Base-by-base conservation (phyloP, 192 early-diverging fungal genomes). In the Coemansia sp. region DNA sequence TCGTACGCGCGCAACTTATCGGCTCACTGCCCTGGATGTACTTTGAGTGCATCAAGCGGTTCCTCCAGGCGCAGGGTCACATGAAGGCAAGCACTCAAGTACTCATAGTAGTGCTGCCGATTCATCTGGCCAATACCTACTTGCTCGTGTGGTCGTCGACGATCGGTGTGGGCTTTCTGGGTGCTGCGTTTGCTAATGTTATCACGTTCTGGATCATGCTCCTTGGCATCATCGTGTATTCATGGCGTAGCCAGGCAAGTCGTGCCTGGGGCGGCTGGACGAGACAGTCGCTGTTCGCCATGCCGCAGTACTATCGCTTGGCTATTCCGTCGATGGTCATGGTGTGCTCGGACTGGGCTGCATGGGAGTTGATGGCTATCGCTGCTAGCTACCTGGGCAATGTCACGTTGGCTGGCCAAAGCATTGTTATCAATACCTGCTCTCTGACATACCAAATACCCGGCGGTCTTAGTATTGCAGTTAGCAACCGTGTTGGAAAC, bases 1-100 rank as follows among this genome's bases (percentile, higher is more conserved):
- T 89, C 72, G 68, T 93, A 19, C 73, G 85, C 6, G 89, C 84
- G 19, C 81, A 91, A n/a, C 70, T 96, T 38, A 76, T 90, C 2
- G 93, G 94, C 5, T 86, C 90, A 42, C 87, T 91, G 28, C 90
- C 94, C 2, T 89, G 85, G 76, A 77, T 97, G 75, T 85, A 87
- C 28, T 91, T 92, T 85, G 95, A 97, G 64, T 92, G 91, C 72
- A 70, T 95, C 53, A 93, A 94, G 72, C 87, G 93, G 55, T 97
- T 86, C 72, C 81, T 97, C 21, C 93, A 96, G 70, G 89, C 91
- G 0, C 96, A 98, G 84, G 95, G 91, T 62, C 90, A 90, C 67
- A 95, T 98, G 97, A 85, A 91, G 19, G 93, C 92, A 0, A 86
- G 85, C 37, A 93, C 95, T 30, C 85, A 85, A 61, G 87, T 96